phyloP scores from a whole-genome alignment of 768 basidiomycete species.

The Dioszegia aurantiaca region DNA sequence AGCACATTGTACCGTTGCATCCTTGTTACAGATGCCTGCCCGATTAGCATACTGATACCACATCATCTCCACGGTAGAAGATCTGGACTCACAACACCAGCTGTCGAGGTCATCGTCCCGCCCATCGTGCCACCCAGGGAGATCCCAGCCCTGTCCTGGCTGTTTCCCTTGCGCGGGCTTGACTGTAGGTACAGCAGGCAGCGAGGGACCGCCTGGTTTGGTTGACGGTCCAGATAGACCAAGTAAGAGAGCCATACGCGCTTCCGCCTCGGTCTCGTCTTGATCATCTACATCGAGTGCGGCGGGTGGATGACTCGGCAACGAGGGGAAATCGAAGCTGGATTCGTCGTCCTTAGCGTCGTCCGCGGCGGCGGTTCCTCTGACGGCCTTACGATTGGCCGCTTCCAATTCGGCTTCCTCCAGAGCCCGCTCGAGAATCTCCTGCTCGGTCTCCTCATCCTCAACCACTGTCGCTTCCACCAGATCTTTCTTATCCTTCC shows the following conservation, averaged over 20 bases:
- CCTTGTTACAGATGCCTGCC: constrained; percentile 42
- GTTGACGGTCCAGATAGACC: constrained; percentile 24
- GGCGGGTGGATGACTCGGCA: constrained; percentile 26
- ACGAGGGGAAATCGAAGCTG: constrained; percentile 23
- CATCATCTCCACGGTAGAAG: neutral
- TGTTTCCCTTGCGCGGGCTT: neutral
- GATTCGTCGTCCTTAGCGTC: constrained; percentile 1
- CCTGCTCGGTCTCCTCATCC: constrained; percentile 21
- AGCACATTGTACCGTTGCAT: constrained; percentile 34
- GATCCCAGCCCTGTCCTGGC: constrained; percentile 21
- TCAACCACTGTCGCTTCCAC: no score
- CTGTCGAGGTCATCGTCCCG: constrained; percentile 40
- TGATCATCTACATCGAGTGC: constrained; percentile 7
- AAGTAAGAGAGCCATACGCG: constrained; percentile 25
- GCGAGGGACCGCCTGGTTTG: constrained; percentile 7
- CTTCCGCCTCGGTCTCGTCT: constrained; percentile 21
- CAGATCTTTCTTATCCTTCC: constrained; percentile 8
- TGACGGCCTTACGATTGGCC: no score
- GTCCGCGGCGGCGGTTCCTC: no score
- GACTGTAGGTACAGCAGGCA: constrained; percentile 15
- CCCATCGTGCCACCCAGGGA: constrained; percentile 32
- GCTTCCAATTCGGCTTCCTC: constrained; percentile 18
- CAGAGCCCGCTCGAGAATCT: constrained; percentile 22
- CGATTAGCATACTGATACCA: neutral
- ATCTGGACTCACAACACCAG: constrained; percentile 43